Conservation (phyloP, 306 rosid species). For the Quercus agrifolia region DNA sequence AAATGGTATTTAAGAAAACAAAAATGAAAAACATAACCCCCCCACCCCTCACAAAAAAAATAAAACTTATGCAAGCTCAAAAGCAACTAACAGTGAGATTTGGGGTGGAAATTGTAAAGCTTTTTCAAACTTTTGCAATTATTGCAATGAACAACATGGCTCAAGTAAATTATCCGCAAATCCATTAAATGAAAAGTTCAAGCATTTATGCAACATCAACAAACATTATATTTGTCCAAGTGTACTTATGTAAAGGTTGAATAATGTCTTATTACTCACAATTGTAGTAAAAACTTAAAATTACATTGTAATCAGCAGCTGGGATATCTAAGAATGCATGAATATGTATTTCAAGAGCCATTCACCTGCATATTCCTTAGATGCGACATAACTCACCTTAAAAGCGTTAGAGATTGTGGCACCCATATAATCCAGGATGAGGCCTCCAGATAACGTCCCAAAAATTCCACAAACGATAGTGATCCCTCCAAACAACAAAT, state of each 20-base stretch:
- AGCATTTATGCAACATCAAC: background rate
- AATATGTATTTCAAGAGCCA: background rate
- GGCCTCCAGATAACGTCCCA: conserved; percentile 86
- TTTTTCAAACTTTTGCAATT: background rate
- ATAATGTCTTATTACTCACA: background rate
- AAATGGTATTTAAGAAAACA: too few relatives aligned
- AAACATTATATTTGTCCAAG: background rate
- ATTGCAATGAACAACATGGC: background rate
- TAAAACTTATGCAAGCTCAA: background rate
- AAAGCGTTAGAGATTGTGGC: conserved; percentile 81
- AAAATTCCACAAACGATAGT: conserved; percentile 79
- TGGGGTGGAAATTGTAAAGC: background rate
- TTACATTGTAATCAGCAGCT: background rate
- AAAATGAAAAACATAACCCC: too few relatives aligned
- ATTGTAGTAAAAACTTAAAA: background rate
- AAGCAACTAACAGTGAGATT: background rate
- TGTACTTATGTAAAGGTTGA: background rate
- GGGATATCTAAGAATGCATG: background rate
- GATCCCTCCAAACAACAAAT: conserved; percentile 79
- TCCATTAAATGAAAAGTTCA: background rate
- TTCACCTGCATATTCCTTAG: background rate
- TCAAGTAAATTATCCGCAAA: background rate
- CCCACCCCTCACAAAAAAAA: too few relatives aligned
- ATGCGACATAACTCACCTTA: conserved; percentile 54
- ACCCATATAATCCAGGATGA: conserved; percentile 67